Percentiles rank a stretch among this genome's conserved stretches.
These are phyloP conservation scores for Emergomyces africanus DNA, from an alignment of 2,329 filamentous ascomycete genomes.

Conservation along the genomic window DNA sequence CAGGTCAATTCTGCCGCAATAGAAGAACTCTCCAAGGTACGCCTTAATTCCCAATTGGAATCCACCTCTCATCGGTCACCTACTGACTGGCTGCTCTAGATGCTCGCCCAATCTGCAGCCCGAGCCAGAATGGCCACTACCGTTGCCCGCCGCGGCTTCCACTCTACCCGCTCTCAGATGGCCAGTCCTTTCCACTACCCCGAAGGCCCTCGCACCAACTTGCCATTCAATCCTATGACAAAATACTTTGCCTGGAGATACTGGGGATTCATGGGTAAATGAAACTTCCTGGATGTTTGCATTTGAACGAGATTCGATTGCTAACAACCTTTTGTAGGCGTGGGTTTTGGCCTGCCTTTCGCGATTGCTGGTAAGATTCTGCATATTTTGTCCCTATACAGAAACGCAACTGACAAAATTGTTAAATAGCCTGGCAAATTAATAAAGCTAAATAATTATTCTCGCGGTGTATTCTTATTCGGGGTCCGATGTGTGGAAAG, in stretches of 20 bases:
- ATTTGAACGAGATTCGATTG: conserved; percentile 4
- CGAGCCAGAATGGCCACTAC: conserved; percentile 52
- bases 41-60: conserved; percentile 4
- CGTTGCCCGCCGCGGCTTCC: conserved; percentile 85
- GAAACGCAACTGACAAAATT: conserved; percentile 15
- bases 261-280: conserved; percentile 64
- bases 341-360: conserved; percentile 48
- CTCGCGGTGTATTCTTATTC: neutral
- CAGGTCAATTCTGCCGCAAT: neutral
- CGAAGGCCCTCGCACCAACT: conserved; percentile 85
- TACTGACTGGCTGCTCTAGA: conserved; percentile 46
- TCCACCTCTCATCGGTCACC: conserved; percentile 11
- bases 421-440: conserved; percentile 49
- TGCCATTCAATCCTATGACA: conserved; percentile 93
- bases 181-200: conserved; percentile 95
- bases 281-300: conserved; percentile 10
- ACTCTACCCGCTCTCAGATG: conserved; percentile 73
- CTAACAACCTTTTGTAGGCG: conserved; percentile 37
- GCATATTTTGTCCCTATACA: neutral
- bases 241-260: conserved; percentile 73
- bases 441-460: conserved; percentile 44
- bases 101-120: conserved; percentile 58
- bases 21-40: conserved; percentile 18
- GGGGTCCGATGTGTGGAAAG: neutral
- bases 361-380: conserved; percentile 47